phyloP scores from a whole-genome alignment of 805 yeast genomes.

The Tetrapisispora namnaoensis region DNA sequence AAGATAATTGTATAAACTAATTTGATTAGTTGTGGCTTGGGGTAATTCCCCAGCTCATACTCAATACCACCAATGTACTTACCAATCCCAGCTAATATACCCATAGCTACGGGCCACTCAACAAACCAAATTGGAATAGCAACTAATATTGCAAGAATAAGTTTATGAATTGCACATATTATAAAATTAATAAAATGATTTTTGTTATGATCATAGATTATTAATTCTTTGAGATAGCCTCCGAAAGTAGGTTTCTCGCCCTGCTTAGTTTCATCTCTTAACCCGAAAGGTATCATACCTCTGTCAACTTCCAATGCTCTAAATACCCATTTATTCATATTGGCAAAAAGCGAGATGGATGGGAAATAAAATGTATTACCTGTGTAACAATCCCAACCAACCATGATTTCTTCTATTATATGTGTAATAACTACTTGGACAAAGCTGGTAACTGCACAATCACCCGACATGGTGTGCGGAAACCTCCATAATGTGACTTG shows the following conservation, averaged over 20 bases:
- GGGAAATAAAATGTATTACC: not conserved
- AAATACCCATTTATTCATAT: not conserved
- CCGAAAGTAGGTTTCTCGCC: not conserved
- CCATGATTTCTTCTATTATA: slow-evolving; percentile 13
- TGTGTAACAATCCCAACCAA: slow-evolving; percentile 15
- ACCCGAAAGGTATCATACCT: not conserved
- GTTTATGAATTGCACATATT: slow-evolving; percentile 11
- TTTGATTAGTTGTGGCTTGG: slow-evolving; percentile 17
- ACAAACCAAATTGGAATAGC: slow-evolving; percentile 12
- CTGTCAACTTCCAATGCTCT: not conserved
- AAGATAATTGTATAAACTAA: slow-evolving; percentile 13
- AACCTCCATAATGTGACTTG: slow-evolving; percentile 19
- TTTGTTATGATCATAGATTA: slow-evolving; percentile 8
- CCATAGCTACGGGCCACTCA: slow-evolving; percentile 22
- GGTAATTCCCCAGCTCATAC: slow-evolving; percentile 12
- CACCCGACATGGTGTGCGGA: slow-evolving; percentile 22
- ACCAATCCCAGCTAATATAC: slow-evolving; percentile 18
- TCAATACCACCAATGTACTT: slow-evolving; percentile 11
- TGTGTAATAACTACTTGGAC: slow-evolving; percentile 19
- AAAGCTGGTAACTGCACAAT: slow-evolving; percentile 15
- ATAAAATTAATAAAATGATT: slow-evolving; percentile 7
- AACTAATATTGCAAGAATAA: slow-evolving; percentile 8
- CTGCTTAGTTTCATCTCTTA: not conserved
- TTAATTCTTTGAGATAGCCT: not conserved
- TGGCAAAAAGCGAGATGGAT: not conserved